These are phyloP conservation scores for Hippophae rhamnoides DNA, from an alignment of 306 rosid species.

Conservation along the genomic window DNA sequence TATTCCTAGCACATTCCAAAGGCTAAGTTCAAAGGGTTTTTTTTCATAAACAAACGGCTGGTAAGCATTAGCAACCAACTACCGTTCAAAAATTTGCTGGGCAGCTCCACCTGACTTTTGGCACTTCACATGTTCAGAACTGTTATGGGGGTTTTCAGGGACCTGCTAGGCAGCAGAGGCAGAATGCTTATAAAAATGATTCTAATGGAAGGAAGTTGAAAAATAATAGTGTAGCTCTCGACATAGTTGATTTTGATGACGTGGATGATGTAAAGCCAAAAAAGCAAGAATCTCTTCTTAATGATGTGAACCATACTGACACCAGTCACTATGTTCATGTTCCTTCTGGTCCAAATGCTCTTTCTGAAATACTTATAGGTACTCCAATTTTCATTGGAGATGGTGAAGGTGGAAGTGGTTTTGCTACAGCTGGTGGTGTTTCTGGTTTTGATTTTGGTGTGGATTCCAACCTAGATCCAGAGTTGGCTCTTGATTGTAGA, in stretches of 20 bases:
- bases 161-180: too few relatives aligned
- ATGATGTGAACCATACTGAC: constrained; percentile 72
- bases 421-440: constrained; percentile 81
- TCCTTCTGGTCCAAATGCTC: constrained; percentile 46
- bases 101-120: too few relatives aligned
- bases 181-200: too few relatives aligned
- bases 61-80: too few relatives aligned
- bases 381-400: constrained; percentile 96
- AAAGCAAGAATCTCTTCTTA: constrained; percentile 73
- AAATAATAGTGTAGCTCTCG: constrained; percentile 88
- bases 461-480: constrained; percentile 98
- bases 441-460: constrained; percentile 97
- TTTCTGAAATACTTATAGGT: constrained; percentile 60
- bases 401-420: constrained; percentile 95
- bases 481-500: constrained; percentile 95
- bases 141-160: too few relatives aligned
- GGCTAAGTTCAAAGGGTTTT: too few relatives aligned
- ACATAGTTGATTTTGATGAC: constrained; percentile 81
- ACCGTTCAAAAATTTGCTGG: too few relatives aligned
- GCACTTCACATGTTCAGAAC: too few relatives aligned
- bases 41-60: too few relatives aligned
- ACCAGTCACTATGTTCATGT: constrained; percentile 62
- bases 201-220: constrained; percentile 79
- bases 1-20: too few relatives aligned
- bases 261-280: constrained; percentile 79